Evolutionary conservation across 371 early-diverging fungal species (phyloP).

Genomic region (Lichtheimia corymbifera): DNA sequence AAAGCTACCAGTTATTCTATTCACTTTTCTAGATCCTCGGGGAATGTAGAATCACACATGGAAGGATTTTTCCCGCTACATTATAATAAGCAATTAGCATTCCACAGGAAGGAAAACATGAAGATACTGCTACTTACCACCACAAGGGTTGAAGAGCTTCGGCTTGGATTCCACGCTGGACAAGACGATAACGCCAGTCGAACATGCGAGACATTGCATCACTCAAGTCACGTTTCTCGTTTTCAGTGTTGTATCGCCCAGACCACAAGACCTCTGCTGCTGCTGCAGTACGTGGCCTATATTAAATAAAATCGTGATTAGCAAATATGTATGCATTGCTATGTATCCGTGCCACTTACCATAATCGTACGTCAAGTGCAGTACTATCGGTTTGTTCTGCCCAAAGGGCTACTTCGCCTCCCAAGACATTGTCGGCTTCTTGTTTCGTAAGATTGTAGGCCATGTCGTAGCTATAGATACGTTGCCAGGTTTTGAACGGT

Average conservation of each 20-base stretch:
- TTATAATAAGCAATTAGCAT: background rate
- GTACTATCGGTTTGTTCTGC: constrained; percentile 69
- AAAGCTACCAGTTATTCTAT: too few species aligned
- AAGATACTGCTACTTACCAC: constrained; percentile 47
- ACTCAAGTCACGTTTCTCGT: constrained; percentile 52
- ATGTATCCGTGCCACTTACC: constrained; percentile 31
- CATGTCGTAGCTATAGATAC: constrained; percentile 72
- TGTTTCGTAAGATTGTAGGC: constrained; percentile 59
- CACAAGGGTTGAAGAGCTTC: constrained; percentile 78
- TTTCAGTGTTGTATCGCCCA: constrained; percentile 59
- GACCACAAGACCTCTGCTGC: constrained; percentile 77
- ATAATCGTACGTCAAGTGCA: constrained; percentile 62
- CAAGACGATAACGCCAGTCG: constrained; percentile 73
- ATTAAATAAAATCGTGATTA: background rate
- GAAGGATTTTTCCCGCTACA: constrained; percentile 38
- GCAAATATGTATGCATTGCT: background rate
- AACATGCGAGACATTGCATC: constrained; percentile 70
- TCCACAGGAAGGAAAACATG: background rate
- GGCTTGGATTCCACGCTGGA: constrained; percentile 66
- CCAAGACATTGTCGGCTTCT: constrained; percentile 45
- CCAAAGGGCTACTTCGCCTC: constrained; percentile 68
- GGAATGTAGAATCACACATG: constrained; percentile 35
- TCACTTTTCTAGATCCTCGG: background rate
- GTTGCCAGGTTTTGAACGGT: constrained; percentile 83
- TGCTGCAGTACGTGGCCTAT: constrained; percentile 41